Evolutionary conservation across 75 land plant species (phyloP).

Genomic region (Pinus tabuliformis): DNA sequence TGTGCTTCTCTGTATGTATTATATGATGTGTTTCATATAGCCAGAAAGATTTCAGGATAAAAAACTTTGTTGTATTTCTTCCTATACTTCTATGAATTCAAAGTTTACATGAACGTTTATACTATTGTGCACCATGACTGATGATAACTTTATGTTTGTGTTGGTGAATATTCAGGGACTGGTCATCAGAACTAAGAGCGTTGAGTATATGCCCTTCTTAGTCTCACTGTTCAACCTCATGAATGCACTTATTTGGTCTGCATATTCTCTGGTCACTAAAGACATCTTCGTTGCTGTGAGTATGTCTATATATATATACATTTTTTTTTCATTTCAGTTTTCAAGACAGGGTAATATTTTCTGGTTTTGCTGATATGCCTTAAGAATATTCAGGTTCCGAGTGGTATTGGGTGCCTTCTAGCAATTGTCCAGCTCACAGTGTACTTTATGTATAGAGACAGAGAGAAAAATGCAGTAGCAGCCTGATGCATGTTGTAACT

Average conservation of each 20-base stretch:
- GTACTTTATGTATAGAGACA: constrained; percentile 20
- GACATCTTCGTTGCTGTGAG: too few species aligned
- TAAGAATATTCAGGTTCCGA: constrained; percentile 23
- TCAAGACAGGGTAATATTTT: background rate
- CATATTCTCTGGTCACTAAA: too few species aligned
- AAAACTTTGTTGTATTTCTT: constrained; percentile 10
- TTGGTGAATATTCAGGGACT: too few species aligned
- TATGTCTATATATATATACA: too few species aligned
- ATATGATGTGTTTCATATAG: constrained; percentile 12
- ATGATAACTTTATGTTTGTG: too few species aligned
- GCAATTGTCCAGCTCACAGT: constrained; percentile 25
- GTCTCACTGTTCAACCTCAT: too few species aligned
- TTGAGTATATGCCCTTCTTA: too few species aligned
- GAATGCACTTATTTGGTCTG: too few species aligned
- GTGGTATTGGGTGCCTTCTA: constrained; percentile 27
- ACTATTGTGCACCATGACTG: too few species aligned
- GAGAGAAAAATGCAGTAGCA: background rate
- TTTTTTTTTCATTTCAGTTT: background rate
- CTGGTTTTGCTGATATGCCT: background rate
- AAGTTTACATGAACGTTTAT: background rate
- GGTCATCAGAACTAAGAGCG: too few species aligned
- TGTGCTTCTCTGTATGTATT: too few species aligned
- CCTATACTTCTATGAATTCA: background rate
- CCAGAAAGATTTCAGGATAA: constrained; percentile 44
- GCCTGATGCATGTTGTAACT: background rate